Percentiles rank a stretch among this genome's conserved stretches.
Conservation (phyloP, 2,329 filamentous ascomycete species). For the Nannizzia gypsea region DNA sequence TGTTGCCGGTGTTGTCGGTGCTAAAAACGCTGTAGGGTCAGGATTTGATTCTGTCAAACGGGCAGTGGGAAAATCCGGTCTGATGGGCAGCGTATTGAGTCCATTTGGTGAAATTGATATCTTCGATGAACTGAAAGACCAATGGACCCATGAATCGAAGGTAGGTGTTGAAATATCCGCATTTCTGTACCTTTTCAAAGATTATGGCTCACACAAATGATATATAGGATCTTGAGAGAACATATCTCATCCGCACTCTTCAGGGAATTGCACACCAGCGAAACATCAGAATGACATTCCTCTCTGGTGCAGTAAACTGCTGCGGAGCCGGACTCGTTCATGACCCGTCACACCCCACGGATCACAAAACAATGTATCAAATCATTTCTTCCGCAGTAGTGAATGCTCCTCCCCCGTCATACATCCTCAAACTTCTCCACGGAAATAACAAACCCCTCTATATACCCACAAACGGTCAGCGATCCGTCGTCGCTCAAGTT, state of each 20-base stretch:
- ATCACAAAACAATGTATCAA: slow-evolving; percentile 99
- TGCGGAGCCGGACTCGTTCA: slow-evolving; percentile 89
- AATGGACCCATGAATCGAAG: slow-evolving; percentile 98
- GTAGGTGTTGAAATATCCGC: slow-evolving; percentile 29
- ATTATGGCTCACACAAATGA: slow-evolving; percentile 5
- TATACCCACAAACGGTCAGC: slow-evolving; percentile 75
- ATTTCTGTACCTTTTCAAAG: neutral
- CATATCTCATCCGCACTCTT: slow-evolving; percentile 88
- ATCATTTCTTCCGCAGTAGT: slow-evolving; percentile 88
- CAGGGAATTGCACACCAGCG: slow-evolving; percentile 94
- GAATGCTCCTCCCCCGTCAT: slow-evolving; percentile 70
- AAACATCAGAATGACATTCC: slow-evolving; percentile 89
- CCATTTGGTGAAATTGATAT: slow-evolving; percentile 95
- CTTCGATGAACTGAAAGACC: slow-evolving; percentile 83
- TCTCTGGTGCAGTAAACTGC: slow-evolving; percentile 80
- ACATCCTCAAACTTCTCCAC: slow-evolving; percentile 90
- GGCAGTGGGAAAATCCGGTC: slow-evolving; percentile 83
- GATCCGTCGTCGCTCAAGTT: slow-evolving; percentile 51
- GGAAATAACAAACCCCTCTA: slow-evolving; percentile 79
- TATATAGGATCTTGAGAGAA: slow-evolving; percentile 71
- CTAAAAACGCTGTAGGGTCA: slow-evolving; percentile 81
- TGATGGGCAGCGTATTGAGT: slow-evolving; percentile 92
- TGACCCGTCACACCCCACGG: slow-evolving; percentile 77
- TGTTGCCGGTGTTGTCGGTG: slow-evolving; percentile 88
- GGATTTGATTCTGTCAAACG: slow-evolving; percentile 94